phyloP scores from a whole-genome alignment of 352 stramenopile species.

The Pythium angustatum region DNA sequence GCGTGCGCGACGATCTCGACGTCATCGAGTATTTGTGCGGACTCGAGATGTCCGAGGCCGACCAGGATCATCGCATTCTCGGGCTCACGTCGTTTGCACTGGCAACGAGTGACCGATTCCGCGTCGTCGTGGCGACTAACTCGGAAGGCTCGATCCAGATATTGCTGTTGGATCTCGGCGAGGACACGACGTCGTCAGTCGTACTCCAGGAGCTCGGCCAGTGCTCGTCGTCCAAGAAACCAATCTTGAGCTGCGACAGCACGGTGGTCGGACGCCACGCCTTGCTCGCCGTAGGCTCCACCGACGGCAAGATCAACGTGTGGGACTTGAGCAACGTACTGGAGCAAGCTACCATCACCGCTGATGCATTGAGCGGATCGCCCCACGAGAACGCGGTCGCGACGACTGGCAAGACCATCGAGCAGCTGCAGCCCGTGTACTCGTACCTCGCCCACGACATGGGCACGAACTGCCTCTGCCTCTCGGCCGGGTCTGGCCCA shows the following conservation, averaged over 20 bases:
- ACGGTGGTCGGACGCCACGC: conserved; percentile 40
- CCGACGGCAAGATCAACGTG: conserved; percentile 76
- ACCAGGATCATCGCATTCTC: conserved; percentile 86
- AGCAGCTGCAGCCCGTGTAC: conserved; percentile 39
- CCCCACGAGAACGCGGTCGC: not conserved
- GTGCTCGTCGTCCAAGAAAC: conserved; percentile 68
- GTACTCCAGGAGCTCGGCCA: conserved; percentile 45
- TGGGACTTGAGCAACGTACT: conserved; percentile 54
- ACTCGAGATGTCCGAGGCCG: conserved; percentile 52
- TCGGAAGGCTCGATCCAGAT: conserved; percentile 74
- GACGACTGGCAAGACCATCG: conserved; percentile 26
- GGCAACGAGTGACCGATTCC: conserved; percentile 30
- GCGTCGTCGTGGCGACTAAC: conserved; percentile 67
- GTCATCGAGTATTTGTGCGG: conserved; percentile 61
- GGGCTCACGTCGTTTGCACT: conserved; percentile 62
- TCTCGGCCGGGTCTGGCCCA: conserved; percentile 30
- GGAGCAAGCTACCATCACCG: not conserved
- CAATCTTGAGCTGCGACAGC: conserved; percentile 70
- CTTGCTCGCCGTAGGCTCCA: conserved; percentile 75
- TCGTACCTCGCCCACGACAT: conserved; percentile 84
- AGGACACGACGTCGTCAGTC: conserved; percentile 23
- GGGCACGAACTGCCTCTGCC: conserved; percentile 71
- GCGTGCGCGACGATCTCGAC: conserved; percentile 38
- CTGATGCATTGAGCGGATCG: not conserved
- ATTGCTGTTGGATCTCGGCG: conserved; percentile 54